A percentile compares a stretch with the other conserved stretches of the same genome.
phyloP scores from a whole-genome alignment of 2,329 filamentous ascomycete genomes.

The Fusarium luffae region DNA sequence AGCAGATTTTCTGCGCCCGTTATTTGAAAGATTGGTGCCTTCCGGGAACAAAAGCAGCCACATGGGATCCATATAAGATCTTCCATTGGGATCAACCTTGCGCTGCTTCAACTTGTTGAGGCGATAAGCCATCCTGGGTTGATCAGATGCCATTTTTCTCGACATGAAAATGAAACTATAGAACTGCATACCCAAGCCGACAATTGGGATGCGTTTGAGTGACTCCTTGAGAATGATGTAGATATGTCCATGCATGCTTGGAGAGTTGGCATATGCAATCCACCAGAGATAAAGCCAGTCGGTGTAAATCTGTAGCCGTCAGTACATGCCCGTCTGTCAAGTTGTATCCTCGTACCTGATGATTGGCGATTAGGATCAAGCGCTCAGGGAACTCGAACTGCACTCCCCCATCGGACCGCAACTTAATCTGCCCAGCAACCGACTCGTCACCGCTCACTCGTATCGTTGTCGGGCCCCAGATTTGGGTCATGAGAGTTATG shows the following conservation, averaged over 20 bases:
- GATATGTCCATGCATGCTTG: constrained; percentile 83
- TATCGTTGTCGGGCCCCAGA: constrained; percentile 87
- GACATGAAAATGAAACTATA: constrained; percentile 93
- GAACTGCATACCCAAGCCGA: constrained; percentile 85
- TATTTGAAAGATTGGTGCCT: constrained; percentile 81
- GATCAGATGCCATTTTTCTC: constrained; percentile 86
- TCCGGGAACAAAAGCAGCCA: constrained; percentile 91
- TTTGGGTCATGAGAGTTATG: constrained; percentile 82
- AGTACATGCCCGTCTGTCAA: not conserved
- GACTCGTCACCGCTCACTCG: constrained; percentile 85
- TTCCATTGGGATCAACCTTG: constrained; percentile 64
- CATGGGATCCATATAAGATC: constrained; percentile 78
- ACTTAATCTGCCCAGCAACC: constrained; percentile 78
- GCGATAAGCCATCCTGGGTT: constrained; percentile 78
- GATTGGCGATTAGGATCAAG: constrained; percentile 86
- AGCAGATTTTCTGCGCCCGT: constrained; percentile 76
- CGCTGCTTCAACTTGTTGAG: constrained; percentile 73
- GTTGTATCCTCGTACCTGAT: constrained; percentile 69
- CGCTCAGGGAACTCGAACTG: constrained; percentile 84
- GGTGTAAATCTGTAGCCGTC: constrained; percentile 73
- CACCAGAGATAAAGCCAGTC: constrained; percentile 96
- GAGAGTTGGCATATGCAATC: constrained; percentile 83
- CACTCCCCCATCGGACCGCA: constrained; percentile 76
- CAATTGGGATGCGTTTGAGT: constrained; percentile 80
- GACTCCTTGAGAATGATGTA: constrained; percentile 94